These are phyloP conservation scores for Acorus gramineus DNA, from an alignment of 106 monocot genomes.

Conservation along the genomic window DNA sequence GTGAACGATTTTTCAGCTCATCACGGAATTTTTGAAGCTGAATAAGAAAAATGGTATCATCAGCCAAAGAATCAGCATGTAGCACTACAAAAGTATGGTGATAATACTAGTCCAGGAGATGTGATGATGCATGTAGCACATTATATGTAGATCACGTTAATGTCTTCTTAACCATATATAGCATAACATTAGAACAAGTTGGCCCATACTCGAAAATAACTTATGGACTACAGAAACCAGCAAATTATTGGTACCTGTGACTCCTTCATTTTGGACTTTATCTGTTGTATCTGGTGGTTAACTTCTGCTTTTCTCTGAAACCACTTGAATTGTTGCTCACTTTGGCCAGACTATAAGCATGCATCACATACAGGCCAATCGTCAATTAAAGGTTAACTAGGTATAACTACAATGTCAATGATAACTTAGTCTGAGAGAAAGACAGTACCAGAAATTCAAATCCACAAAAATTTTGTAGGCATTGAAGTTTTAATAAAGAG, in stretches of 20 bases:
- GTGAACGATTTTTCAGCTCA: constrained; percentile 87
- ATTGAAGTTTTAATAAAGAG: background rate
- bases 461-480: background rate
- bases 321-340: constrained; percentile 70
- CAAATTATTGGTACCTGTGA: constrained; percentile 58
- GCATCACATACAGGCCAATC: no score
- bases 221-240: background rate
- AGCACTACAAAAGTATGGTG: no score
- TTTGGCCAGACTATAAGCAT: constrained; percentile 65
- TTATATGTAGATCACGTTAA: no score
- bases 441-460: background rate
- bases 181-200: no score
- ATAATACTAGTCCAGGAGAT: no score
- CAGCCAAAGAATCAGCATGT: background rate
- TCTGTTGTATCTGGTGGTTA: constrained; percentile 88
- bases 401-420: no score
- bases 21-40: constrained; percentile 98
- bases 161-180: no score
- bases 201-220: no score
- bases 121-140: no score
- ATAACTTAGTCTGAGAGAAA: background rate
- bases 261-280: constrained; percentile 87
- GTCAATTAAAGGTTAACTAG: no score
- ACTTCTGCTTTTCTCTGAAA: constrained; percentile 95
- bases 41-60: constrained; percentile 2